Base-by-base conservation (phyloP, 306 rosid species). In the Abrus precatorius region DNA sequence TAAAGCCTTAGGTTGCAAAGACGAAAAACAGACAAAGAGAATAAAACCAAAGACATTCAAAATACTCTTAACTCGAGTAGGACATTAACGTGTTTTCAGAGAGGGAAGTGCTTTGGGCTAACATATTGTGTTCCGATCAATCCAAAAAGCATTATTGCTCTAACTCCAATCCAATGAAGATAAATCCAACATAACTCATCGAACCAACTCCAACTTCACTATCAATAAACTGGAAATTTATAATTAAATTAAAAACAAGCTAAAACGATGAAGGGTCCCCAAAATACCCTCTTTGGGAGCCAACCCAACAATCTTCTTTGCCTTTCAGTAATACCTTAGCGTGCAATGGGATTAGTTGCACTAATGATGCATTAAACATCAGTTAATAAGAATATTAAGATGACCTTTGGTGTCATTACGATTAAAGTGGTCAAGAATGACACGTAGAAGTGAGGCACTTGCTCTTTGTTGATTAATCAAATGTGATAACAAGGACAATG, bases 71-170 rank as follows among this genome's bases (percentile, higher is more conserved):
- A 6, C 41, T 30, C 29, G 30, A 27, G 13, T 54, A 44, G 33
- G 77, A 62, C 55, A 60, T 20, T 72, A 80, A 85, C 87, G 88
- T 84, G 92, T 88, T 88, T 88, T 83, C 74, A 50, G 88, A 85
- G 75, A 50, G 3, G 53, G 50, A 64, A 61, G 36, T 45, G 81
- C 81, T 69, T 85, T 43, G 86, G 79, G 80, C 80, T 78, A 62
- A 55, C 44, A 82, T 43, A 8, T 43, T 61, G 55, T 76, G 55
- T 70, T 63, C 13, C 30, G 68, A 36, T 9, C 54, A 64, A 70
- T 78, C 65, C 86, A 89, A 53, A 84, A 59, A 71, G 20, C n/a
- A 65, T 79, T 56, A 70, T 84, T 69, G 65, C 78, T 82, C 75
- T 7, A 41, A 65, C 84, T 63, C 77, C 80, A 76, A 78, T 55